Conservation (phyloP, 2,329 filamentous ascomycete species). For the Pyrenochaeta sp. region DNA sequence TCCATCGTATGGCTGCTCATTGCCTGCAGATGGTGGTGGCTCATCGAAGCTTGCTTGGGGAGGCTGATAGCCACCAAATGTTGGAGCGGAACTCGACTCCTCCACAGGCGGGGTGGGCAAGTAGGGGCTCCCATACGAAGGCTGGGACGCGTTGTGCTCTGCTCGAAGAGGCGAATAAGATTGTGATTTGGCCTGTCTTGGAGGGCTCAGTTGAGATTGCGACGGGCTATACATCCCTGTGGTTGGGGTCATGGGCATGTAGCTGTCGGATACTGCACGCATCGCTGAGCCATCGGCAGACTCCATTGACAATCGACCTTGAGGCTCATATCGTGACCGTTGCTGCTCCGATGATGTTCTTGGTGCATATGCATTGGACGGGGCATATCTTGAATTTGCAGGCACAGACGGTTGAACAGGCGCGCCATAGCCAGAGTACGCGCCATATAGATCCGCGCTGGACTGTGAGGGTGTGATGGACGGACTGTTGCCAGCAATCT, state of each 20-base stretch:
- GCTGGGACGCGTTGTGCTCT: conserved; percentile 31
- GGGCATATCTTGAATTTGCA: conserved; percentile 51
- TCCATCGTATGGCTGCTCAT: conserved; percentile 37
- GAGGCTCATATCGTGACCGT: conserved; percentile 58
- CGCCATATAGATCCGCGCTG: conserved; percentile 77
- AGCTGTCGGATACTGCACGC: conserved; percentile 41
- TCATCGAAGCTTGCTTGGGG: conserved; percentile 37
- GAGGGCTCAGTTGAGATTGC: conserved; percentile 42
- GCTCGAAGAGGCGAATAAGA: conserved; percentile 44
- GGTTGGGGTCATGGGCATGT: conserved; percentile 37
- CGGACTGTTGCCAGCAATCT: conserved; percentile 71
- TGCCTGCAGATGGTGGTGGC: conserved; percentile 12
- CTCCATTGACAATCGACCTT: conserved; percentile 49
- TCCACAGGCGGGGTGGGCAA: conserved; percentile 36
- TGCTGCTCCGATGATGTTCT: conserved; percentile 62
- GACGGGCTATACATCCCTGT: conserved; percentile 41
- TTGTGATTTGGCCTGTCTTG: conserved; percentile 36
- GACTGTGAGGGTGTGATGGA: conserved; percentile 66
- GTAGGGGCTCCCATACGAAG: conserved; percentile 42
- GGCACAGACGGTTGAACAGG: conserved; percentile 32
- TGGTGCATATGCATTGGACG: conserved; percentile 52
- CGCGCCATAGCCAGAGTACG: conserved; percentile 65
- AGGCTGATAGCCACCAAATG: conserved; percentile 40
- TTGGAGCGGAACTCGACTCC: conserved; percentile 28
- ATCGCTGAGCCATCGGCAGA: conserved; percentile 39